Conservation (phyloP, 192 early-diverging fungal genomes). For the Physocladia obscura region DNA sequence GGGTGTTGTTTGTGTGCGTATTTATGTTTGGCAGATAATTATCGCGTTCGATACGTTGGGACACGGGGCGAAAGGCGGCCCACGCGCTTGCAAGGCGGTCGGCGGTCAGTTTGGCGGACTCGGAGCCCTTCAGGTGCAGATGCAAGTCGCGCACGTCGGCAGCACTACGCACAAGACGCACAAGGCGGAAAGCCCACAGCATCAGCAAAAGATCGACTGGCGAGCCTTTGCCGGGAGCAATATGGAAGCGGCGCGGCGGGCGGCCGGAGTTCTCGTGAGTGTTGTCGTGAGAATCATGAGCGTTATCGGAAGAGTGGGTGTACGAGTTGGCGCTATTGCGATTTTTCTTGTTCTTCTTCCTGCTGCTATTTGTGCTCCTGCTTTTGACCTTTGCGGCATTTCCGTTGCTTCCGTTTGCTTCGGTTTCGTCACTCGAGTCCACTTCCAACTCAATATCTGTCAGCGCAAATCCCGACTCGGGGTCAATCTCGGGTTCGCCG, state of each 20-base stretch:
- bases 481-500: not conserved
- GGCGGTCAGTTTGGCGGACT: constrained; percentile 55
- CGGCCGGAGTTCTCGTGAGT: not conserved
- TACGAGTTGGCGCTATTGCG: not conserved
- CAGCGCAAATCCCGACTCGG: not conserved
- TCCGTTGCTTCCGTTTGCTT: not conserved
- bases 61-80: constrained; percentile 9
- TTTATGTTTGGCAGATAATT: too few species aligned
- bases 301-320: too few species aligned
- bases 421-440: not conserved
- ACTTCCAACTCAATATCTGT: not conserved
- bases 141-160: constrained; percentile 47
- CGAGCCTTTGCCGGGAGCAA: constrained; percentile 38
- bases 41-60: not conserved
- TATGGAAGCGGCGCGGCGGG: constrained; percentile 21
- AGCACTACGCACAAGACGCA: constrained; percentile 19
- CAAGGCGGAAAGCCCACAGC: constrained; percentile 60
- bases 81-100: constrained; percentile 52
- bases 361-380: not conserved
- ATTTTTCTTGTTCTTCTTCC: too few species aligned
- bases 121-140: constrained; percentile 53
- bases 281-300: not conserved
- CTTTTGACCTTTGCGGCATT: not conserved
- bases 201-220: constrained; percentile 61
- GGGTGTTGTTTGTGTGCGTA: too few species aligned